A percentile compares a stretch with the other conserved stretches of the same genome.
Conservation (phyloP, 2,329 filamentous ascomycete genomes). For the Fusarium zealandicum region DNA sequence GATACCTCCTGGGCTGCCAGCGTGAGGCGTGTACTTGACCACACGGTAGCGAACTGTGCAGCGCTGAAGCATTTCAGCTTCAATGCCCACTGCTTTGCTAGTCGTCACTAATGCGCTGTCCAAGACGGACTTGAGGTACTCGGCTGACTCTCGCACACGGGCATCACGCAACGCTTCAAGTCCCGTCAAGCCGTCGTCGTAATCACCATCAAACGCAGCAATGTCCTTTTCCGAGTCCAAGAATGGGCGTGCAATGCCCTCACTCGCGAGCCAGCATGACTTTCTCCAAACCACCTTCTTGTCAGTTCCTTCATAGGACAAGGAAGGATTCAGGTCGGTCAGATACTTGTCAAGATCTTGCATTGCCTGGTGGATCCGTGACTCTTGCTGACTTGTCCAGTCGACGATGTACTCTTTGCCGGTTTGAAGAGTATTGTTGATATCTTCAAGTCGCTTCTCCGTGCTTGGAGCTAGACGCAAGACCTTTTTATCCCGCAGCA, state of each 20-base stretch:
- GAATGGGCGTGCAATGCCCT: slow-evolving; percentile 13
- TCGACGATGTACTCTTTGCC: slow-evolving; percentile 14
- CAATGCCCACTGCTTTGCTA: slow-evolving; percentile 5
- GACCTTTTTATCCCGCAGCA: background rate
- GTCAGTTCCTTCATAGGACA: slow-evolving; percentile 19
- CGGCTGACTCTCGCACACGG: background rate
- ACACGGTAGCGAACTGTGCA: slow-evolving; percentile 11
- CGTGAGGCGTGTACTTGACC: slow-evolving; percentile 10
- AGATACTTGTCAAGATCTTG: slow-evolving; percentile 8
- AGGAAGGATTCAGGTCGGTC: slow-evolving; percentile 5
- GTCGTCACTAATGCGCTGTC: slow-evolving; percentile 4
- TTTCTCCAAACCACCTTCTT: slow-evolving; percentile 21
- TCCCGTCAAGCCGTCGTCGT: slow-evolving; percentile 8
- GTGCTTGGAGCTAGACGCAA: fast-evolving
- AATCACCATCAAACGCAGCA: slow-evolving; percentile 15
- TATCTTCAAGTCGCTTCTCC: background rate
- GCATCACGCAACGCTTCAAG: background rate
- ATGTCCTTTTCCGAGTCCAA: slow-evolving; percentile 6
- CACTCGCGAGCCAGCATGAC: slow-evolving; percentile 19
- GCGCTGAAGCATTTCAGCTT: background rate
- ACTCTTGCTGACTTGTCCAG: slow-evolving; percentile 9
- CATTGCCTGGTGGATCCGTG: slow-evolving; percentile 11
- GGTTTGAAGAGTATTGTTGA: background rate
- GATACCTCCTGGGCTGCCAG: slow-evolving; percentile 2
- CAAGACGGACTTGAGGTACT: slow-evolving; percentile 3